phyloP scores from a whole-genome alignment of 1,139 yeast genomes.

The Pichia sorboxylosa region DNA sequence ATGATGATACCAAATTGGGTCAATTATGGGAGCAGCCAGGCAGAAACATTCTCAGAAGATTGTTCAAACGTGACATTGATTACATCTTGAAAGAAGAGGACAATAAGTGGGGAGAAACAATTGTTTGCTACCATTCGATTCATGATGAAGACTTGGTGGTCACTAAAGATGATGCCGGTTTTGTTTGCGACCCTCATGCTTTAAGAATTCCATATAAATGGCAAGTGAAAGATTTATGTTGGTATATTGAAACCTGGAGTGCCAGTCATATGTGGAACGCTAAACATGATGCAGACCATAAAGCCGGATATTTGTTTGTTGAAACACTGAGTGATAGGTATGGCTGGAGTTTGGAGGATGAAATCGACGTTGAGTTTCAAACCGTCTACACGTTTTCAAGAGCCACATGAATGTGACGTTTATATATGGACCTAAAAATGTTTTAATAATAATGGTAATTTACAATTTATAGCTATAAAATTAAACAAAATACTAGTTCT shows the following conservation, averaged over 20 bases:
- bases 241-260: slow-evolving; percentile 56
- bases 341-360: slow-evolving; percentile 8
- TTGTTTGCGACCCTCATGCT: slow-evolving; percentile 8
- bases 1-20: slow-evolving; percentile 40
- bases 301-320: slow-evolving; percentile 18
- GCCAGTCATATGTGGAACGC: slow-evolving; percentile 58
- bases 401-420: too few relatives aligned
- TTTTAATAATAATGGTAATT: too few relatives aligned
- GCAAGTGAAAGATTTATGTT: slow-evolving; percentile 33
- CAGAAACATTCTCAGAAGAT: slow-evolving; percentile 35
- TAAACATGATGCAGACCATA: slow-evolving; percentile 21
- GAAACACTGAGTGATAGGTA: slow-evolving; percentile 20
- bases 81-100: slow-evolving; percentile 12
- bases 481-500: too few relatives aligned
- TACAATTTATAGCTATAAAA: too few relatives aligned
- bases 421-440: too few relatives aligned
- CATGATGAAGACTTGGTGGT: too few relatives aligned
- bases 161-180: too few relatives aligned
- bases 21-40: slow-evolving; percentile 74
- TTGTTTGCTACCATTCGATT: too few relatives aligned
- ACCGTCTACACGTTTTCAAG: too few relatives aligned
- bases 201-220: slow-evolving; percentile 28
- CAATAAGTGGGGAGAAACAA: slow-evolving; percentile 12
- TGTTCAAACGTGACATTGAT: slow-evolving; percentile 30
- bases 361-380: slow-evolving; percentile 20